phyloP scores from a whole-genome alignment of 2,329 filamentous ascomycete species.

The Aspergillus melleus region DNA sequence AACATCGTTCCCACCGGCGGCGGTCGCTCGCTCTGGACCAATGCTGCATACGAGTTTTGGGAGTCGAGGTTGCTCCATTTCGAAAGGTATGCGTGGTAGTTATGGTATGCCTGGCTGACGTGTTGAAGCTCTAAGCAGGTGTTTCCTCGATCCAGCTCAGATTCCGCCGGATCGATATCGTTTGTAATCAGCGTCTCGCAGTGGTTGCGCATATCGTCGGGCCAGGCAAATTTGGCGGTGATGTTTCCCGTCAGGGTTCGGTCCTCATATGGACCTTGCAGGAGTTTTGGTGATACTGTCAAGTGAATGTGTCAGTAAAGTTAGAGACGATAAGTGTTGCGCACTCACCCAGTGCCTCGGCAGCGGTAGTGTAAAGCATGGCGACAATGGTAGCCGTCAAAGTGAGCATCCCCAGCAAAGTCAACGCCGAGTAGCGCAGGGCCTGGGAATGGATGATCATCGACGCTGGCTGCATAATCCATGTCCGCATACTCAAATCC shows the following conservation, averaged over 20 bases:
- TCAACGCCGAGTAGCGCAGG: conserved; percentile 63
- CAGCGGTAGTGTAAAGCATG: conserved; percentile 74
- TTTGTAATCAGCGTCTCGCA: conserved; percentile 63
- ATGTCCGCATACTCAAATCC: conserved; percentile 76
- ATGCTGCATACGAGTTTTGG: conserved; percentile 45
- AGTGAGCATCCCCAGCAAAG: conserved; percentile 64
- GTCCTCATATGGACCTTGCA: conserved; percentile 54
- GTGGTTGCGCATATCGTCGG: conserved; percentile 52
- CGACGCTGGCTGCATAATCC: conserved; percentile 72
- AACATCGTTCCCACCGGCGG: conserved; percentile 62
- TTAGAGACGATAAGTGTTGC: too few relatives aligned
- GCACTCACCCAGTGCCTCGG: conserved; percentile 61
- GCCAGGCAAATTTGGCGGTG: conserved; percentile 63
- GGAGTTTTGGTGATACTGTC: conserved; percentile 68
- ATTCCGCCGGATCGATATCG: conserved; percentile 40
- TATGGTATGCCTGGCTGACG: conserved; percentile 67
- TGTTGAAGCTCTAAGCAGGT: conserved; percentile 71
- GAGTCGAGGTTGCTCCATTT: conserved; percentile 51
- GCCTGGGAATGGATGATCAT: conserved; percentile 69
- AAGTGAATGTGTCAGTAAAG: neutral
- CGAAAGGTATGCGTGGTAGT: conserved; percentile 62
- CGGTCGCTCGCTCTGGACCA: conserved; percentile 53
- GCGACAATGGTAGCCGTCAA: conserved; percentile 65
- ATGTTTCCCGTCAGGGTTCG: conserved; percentile 58
- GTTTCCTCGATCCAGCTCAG: conserved; percentile 33